Conservation (phyloP, 805 yeast genomes). For the Wickerhamomyces chambardii region DNA sequence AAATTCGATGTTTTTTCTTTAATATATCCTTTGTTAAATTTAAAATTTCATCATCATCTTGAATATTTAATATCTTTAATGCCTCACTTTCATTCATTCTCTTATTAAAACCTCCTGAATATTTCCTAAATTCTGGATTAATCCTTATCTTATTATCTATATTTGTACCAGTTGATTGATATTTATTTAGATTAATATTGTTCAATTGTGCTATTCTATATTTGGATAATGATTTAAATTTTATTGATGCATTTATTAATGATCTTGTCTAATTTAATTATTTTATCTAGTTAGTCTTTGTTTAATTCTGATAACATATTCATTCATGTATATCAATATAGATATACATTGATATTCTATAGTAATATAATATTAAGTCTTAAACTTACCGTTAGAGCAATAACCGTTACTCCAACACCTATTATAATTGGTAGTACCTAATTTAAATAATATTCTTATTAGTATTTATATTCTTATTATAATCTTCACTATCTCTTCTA, state of each 20-base stretch:
- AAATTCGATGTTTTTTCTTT: constrained; percentile 61
- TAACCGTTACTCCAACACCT: constrained; percentile 45
- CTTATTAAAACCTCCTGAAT: constrained; percentile 53
- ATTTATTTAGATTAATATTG: constrained; percentile 17
- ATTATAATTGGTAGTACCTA: constrained; percentile 42
- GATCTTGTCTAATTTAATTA: constrained; percentile 20
- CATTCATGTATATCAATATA: no score
- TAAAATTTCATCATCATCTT: constrained; percentile 45
- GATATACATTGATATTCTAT: no score
- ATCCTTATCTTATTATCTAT: constrained; percentile 9
- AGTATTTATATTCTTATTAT: no score
- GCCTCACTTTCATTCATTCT: constrained; percentile 70
- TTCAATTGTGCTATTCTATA: constrained; percentile 31
- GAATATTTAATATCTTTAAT: constrained; percentile 50
- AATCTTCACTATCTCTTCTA: no score
- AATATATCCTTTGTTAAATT: constrained; percentile 37
- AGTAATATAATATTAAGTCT: no score
- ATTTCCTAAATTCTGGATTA: constrained; percentile 24
- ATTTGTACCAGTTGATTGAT: constrained; percentile 4
- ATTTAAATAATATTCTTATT: no score
- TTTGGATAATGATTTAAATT: constrained; percentile 23
- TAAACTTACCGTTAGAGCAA: constrained; percentile 39
- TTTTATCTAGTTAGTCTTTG: not conserved
- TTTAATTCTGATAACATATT: no score
- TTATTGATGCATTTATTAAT: constrained; percentile 21